Percentiles rank a stretch among this genome's conserved stretches.
These are phyloP conservation scores for Lathyrus sativus DNA, from an alignment of 306 rosid genomes.

Conservation along the genomic window DNA sequence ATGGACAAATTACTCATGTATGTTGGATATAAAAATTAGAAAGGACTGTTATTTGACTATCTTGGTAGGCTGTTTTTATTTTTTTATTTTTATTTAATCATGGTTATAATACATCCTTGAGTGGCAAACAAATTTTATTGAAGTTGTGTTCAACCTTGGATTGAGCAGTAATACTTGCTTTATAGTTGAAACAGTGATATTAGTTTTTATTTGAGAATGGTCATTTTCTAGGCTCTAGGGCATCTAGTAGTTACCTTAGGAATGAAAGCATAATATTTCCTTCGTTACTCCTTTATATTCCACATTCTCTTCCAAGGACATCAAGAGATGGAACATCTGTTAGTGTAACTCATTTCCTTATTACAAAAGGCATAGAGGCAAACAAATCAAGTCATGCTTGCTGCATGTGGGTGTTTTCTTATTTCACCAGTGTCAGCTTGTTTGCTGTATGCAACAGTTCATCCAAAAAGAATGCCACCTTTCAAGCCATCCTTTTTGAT, in stretches of 20 bases:
- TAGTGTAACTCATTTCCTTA: slow-evolving; percentile 15
- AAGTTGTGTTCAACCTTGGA: slow-evolving; percentile 9
- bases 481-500: slow-evolving; percentile 30
- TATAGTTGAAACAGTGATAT: background rate
- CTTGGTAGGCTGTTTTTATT: background rate
- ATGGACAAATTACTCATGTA: slow-evolving; percentile 16
- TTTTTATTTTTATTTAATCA: background rate
- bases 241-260: slow-evolving; percentile 23
- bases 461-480: slow-evolving; percentile 30
- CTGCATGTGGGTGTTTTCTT: slow-evolving; percentile 7
- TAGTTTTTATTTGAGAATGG: slow-evolving; percentile 16
- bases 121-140: slow-evolving; percentile 25
- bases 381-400: slow-evolving; percentile 24
- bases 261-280: slow-evolving; percentile 17
- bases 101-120: slow-evolving; percentile 21
- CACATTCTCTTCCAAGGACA: slow-evolving; percentile 11
- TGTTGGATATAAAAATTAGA: slow-evolving; percentile 11
- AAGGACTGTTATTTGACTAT: slow-evolving; percentile 18
- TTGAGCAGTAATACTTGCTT: slow-evolving; percentile 18
- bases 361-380: slow-evolving; percentile 13
- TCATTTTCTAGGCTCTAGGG: slow-evolving; percentile 17
- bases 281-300: slow-evolving; percentile 23
- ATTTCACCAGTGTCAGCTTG: slow-evolving; percentile 25
- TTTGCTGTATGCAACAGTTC: slow-evolving; percentile 24
- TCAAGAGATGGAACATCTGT: slow-evolving; percentile 27